Evolutionary conservation across 306 rosid species (phyloP), one percentile per base, ranked within the genome.

Genomic region (Casuarina glauca): DNA sequence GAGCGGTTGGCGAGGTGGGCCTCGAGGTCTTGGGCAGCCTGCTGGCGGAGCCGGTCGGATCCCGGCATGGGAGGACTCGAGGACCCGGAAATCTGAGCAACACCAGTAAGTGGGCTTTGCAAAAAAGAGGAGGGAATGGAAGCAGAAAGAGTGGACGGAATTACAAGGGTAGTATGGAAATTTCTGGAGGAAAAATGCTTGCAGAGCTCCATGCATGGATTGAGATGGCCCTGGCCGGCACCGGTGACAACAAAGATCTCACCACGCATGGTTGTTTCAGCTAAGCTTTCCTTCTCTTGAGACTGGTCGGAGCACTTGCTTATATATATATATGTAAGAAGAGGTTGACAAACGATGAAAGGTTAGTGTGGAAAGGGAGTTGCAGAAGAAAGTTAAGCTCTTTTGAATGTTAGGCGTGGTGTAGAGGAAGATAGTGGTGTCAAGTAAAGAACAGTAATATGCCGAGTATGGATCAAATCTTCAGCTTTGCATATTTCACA

Each of bases 181-280:
- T 84, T 74, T 76, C 86, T 66, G 7, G 88, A 84, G 74, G 90
- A 77, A 3, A 90, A 35, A 55, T 81, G 91, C 3, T 86, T 88
- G 85, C 93, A 92, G 12, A 92, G 89, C 83, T 92, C 90, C 26
- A 90, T 69, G 71, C 83, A 76, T 0, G 95, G 97, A 35, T 88
- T 70, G 39, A 92, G 80, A 78, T 92, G 97, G 10, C 97, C 93
- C 72, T 90, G 89, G 55, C 91, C 95, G 10, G 82, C 79, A 45
- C 86, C 86, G 4, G 97, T 89, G 11, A 92, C 58, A 2, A 92
- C 67, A 77, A 84, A 88, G 57, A 90, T 86, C 81, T 90, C 89
- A 44, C 49, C 51, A 7, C 82, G 39, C 93, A 84, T 85, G 3
- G 54, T 32, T n/a, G 11, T 2, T 20, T 55, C 19, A 3, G 2